phyloP scores from a whole-genome alignment of 2,329 filamentous ascomycete species.

The Clonostachys solani region DNA sequence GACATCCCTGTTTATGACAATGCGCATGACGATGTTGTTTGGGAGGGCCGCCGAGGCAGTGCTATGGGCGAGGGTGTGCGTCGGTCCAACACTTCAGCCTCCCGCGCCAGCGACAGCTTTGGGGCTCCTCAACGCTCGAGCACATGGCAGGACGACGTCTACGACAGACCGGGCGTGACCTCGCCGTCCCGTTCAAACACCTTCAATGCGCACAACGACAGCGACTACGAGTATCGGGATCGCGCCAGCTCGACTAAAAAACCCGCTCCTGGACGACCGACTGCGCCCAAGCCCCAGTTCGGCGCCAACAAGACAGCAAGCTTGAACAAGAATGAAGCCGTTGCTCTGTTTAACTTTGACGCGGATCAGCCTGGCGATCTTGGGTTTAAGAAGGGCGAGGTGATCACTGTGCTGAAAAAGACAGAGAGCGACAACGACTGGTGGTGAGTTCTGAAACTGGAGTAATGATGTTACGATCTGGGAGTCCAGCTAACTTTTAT shows the following conservation, averaged over 20 bases:
- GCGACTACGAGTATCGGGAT: slow-evolving; percentile 51
- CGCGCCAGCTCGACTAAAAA: slow-evolving; percentile 15
- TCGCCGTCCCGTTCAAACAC: slow-evolving; percentile 47
- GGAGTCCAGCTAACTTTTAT: no score
- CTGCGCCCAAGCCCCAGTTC: slow-evolving; percentile 87
- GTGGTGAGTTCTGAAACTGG: slow-evolving; percentile 61
- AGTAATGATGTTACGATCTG: no score
- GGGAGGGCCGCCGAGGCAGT: slow-evolving; percentile 70
- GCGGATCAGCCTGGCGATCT: slow-evolving; percentile 89
- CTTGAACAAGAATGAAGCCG: slow-evolving; percentile 71
- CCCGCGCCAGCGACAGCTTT: slow-evolving; percentile 39
- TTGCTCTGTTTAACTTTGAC: slow-evolving; percentile 92
- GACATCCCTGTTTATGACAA: slow-evolving; percentile 88
- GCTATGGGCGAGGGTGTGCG: slow-evolving; percentile 63
- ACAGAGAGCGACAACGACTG: slow-evolving; percentile 93
- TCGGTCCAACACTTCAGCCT: slow-evolving; percentile 8
- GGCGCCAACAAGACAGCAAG: slow-evolving; percentile 47
- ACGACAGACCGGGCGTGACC: slow-evolving; percentile 52
- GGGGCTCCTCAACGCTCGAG: slow-evolving; percentile 56
- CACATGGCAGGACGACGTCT: slow-evolving; percentile 74
- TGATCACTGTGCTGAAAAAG: slow-evolving; percentile 92
- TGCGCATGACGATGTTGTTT: slow-evolving; percentile 74
- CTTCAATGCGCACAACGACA: slow-evolving; percentile 26
- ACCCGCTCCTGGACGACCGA: slow-evolving; percentile 67
- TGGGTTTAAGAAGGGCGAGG: slow-evolving; percentile 94